phyloP scores from a whole-genome alignment of 768 basidiomycete genomes.

The Mycena floridula region DNA sequence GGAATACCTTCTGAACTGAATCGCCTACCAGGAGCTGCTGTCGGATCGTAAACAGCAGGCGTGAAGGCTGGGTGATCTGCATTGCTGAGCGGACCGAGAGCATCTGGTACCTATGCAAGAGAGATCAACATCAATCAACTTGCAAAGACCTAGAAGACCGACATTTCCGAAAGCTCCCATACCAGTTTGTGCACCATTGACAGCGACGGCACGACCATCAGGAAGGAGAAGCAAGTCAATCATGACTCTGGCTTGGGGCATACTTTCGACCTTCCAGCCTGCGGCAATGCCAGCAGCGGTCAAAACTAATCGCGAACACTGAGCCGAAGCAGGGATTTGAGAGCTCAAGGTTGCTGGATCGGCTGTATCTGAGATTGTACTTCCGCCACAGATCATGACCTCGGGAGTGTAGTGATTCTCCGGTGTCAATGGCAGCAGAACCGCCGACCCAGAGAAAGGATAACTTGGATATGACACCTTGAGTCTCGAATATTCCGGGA shows the following conservation, averaged over 20 bases:
- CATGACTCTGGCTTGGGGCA: constrained; percentile 20
- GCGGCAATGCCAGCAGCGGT: constrained; percentile 16
- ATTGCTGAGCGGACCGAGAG: constrained; percentile 37
- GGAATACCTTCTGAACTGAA: constrained; percentile 19
- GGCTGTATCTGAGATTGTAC: constrained; percentile 11
- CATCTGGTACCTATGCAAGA: constrained; percentile 12
- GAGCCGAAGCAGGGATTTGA: constrained; percentile 17
- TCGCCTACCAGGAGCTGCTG: constrained; percentile 17
- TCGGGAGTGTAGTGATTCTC: constrained; percentile 22
- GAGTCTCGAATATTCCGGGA: constrained; percentile 2
- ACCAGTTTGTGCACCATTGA: constrained; percentile 20
- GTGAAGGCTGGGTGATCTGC: constrained; percentile 20
- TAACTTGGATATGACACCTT: constrained; percentile 10
- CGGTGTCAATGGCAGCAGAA: constrained; percentile 21
- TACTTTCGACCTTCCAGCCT: constrained; percentile 23
- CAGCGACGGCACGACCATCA: constrained; percentile 21
- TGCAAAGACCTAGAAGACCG: constrained; percentile 38
- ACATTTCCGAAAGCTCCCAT: constrained; percentile 6
- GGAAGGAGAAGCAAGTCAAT: constrained; percentile 14
- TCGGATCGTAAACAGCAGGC: constrained; percentile 21
- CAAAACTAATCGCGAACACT: constrained; percentile 22
- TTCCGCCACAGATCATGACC: constrained; percentile 23
- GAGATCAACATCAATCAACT: background rate
- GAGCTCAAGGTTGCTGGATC: constrained; percentile 11
- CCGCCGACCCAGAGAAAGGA: constrained; percentile 12